Conservation (phyloP, 257 asterid genomes). For the Capsicum pubescens region DNA sequence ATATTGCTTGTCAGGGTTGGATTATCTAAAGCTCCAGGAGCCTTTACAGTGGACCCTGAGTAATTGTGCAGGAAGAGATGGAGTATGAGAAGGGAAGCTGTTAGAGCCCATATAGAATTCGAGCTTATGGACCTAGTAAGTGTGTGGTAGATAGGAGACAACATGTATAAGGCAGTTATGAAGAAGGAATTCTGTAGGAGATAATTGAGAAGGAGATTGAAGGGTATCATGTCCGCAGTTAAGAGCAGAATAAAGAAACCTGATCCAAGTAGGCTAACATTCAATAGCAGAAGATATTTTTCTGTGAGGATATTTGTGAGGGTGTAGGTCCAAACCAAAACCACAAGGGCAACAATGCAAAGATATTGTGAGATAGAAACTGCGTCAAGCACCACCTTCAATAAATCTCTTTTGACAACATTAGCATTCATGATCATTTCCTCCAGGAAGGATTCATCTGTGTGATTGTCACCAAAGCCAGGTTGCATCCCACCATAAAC, state of each 20-base stretch:
- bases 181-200: conserved; percentile 71
- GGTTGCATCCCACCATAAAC: conserved; percentile 97
- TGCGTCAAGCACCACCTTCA: conserved; percentile 84
- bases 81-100: conserved; percentile 63
- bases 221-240: conserved; percentile 71
- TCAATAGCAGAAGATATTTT: conserved; percentile 63
- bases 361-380: conserved; percentile 87
- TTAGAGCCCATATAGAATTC: conserved; percentile 89
- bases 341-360: conserved; percentile 83
- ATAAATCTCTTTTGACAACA: conserved; percentile 82
- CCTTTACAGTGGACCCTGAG: conserved; percentile 53
- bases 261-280: conserved; percentile 62
- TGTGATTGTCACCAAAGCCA: conserved; percentile 87
- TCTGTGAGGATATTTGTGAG: conserved; percentile 63
- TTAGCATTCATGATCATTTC: conserved; percentile 98
- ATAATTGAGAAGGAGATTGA: conserved; percentile 56
- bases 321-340: conserved; percentile 85
- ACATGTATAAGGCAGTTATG: conserved; percentile 65
- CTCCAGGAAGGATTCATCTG: conserved; percentile 84
- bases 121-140: conserved; percentile 88
- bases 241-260: conserved; percentile 71
- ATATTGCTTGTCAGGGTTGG: conserved; percentile 54
- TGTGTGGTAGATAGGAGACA: conserved; percentile 86
- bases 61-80: conserved; percentile 55
- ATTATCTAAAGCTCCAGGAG: conserved; percentile 67